Evolutionary conservation across 352 stramenopile genomes (phyloP), one percentile per base, ranked within the genome.

Genomic region (Phytophthora agathidicida): DNA sequence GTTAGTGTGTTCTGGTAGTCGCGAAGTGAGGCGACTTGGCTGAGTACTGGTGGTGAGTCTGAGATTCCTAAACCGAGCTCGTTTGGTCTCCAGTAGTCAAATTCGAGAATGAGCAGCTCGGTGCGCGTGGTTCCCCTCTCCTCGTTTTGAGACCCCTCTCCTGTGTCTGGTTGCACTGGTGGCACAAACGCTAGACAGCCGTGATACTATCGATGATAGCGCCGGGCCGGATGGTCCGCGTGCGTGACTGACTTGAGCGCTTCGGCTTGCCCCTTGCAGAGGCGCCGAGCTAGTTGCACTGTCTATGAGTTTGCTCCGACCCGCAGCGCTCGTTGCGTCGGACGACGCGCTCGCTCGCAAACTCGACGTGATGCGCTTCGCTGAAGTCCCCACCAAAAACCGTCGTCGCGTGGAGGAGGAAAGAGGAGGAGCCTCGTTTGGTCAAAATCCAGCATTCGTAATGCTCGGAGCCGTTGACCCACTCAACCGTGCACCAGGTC

Each of bases 361-460:
- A 67, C 52, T 65, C 42, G 35, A 60, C 17, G 45, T 35, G 51
- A 41, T 35, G n/a, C n/a, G 27, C 22, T n/a, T 32, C n/a, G 33
- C 41, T 23, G 9, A 33, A 28, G 19, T 16, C 14, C 30, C 47
- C 39, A 54, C 41, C 42, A 56, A 56, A 39, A 61, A n/a, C 39
- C 22, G 27, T 22, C 43, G 54, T 20, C 3, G 45, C 42, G 48
- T 50, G 22, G 35, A 24, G 36, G 8, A 57, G 31, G 51, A 61
- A 58, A 66, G 50, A 62, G 57, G 35, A 63, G 39, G 49, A 19
- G 30, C 31, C 36, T 26, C 39, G 44, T 55, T 62, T 27, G 32
- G 19, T 60, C 39, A 72, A 65, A 72, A 65, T 68, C 58, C 51
- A 68, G 58, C 51, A 61, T 68, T 64, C 64, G 56, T 73, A 68